These are phyloP conservation scores for Mangifera indica DNA, from an alignment of 345 rosid species.

Conservation along the genomic window DNA sequence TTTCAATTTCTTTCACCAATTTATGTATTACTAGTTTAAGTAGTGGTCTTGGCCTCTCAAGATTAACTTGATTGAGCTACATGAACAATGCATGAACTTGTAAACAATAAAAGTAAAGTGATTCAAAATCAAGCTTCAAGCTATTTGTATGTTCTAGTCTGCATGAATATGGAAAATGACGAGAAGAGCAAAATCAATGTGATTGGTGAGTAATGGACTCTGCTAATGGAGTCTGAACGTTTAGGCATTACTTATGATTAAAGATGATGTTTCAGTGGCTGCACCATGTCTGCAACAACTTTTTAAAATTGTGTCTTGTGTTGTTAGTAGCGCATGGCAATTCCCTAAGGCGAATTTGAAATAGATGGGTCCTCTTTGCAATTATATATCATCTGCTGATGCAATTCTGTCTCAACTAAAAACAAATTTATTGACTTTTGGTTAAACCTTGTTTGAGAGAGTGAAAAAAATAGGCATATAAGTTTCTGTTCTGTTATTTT, in stretches of 20 bases:
- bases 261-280: neutral
- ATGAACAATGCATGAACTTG: neutral
- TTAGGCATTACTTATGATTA: neutral
- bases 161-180: neutral
- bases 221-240: slow-evolving; percentile 7
- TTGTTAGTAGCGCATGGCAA: neutral
- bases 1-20: neutral
- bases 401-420: no score
- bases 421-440: no score
- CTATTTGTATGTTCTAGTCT: neutral
- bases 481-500: no score
- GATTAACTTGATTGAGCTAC: no score
- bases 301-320: neutral
- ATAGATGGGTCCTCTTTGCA: neutral
- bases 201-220: slow-evolving; percentile 10
- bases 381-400: no score
- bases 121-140: neutral
- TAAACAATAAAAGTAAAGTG: neutral
- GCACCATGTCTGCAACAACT: neutral
- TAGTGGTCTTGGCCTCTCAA: neutral
- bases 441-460: no score
- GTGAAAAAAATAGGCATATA: no score
- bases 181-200: neutral
- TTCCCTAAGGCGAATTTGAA: neutral
- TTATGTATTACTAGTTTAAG: neutral